Evolutionary conservation across 768 basidiomycete genomes (phyloP), one percentile per base, ranked within the genome.

Genomic region (Pleurotus tuber-regium): DNA sequence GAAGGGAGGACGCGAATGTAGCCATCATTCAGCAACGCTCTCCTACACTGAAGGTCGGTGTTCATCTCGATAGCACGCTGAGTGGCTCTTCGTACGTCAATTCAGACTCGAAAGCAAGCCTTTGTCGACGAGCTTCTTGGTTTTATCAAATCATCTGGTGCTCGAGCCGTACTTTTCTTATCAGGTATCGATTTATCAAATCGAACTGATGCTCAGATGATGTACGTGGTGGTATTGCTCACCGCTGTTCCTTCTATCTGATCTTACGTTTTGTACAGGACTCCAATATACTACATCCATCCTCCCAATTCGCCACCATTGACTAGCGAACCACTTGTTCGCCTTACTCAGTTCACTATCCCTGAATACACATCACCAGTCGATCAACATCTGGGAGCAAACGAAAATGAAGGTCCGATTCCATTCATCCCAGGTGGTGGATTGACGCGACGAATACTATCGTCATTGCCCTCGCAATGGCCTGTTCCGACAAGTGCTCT

Each of bases 341-440:
- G 65, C 39, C 66, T 87, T 25, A 55, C 57, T 1, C 56, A 66
- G 8, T 64, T 86, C 7, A 79, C 77, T 2, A 80, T 84, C 33
- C 79, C 81, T 6, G 61, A 63, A 21, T 85, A 86, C 61, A 74
- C 71, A 18, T 79, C 79, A 29, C 75, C 81, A 4, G 68, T 74
- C 24, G 57, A 69, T 38, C 73, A 71, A 36, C 30, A 24, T 54
- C 63, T 67, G 1, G 55, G 54, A 43, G 54, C 57, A 4, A 44
- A 59, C 16, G 35, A 50, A 5, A 60, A 57, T 21, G 63, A 64
- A 36, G 58, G 55, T 16, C 63, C 65, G 18, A 73, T 83, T 14
- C 88, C 89, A 26, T 86, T 89, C 67, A 84, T 92, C 24, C 89
- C 90, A 0, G 87, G 87, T 12, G 87, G 87, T 28, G 91, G 91